Conservation (phyloP, 1,139 yeast genomes). For the Yamadazyma jaroonii region DNA sequence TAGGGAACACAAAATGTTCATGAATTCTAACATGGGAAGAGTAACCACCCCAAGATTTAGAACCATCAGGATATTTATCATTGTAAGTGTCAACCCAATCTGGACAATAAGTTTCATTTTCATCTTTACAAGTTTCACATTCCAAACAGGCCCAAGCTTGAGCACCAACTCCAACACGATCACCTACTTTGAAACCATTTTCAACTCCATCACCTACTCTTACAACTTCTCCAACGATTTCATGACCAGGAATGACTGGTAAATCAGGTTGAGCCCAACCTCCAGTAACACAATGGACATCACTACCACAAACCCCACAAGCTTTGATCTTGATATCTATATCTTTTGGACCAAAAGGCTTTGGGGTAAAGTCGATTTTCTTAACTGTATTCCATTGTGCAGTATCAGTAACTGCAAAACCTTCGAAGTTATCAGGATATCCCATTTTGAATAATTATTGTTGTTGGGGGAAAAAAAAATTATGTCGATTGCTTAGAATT, state of each 20-base stretch:
- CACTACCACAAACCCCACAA: conserved; percentile 44
- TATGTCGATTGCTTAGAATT: too few relatives aligned
- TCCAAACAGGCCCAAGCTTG: conserved; percentile 43
- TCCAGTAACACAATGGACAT: conserved; percentile 39
- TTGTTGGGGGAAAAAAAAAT: conserved; percentile 2
- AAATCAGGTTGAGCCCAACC: conserved; percentile 36
- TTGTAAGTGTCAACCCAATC: conserved; percentile 45
- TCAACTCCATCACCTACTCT: conserved; percentile 38
- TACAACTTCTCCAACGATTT: conserved; percentile 52
- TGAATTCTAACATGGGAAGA: conserved; percentile 54
- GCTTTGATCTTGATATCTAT: conserved; percentile 32
- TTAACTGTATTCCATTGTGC: conserved; percentile 37
- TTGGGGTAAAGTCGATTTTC: conserved; percentile 32
- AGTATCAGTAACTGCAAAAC: conserved; percentile 37
- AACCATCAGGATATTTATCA: conserved; percentile 29
- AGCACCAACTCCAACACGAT: conserved; percentile 64
- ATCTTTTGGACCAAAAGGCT: conserved; percentile 29
- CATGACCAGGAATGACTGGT: conserved; percentile 40
- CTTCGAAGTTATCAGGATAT: conserved; percentile 38
- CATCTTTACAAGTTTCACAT: conserved; percentile 45
- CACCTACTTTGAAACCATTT: conserved; percentile 45
- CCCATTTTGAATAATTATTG: conserved; percentile 2
- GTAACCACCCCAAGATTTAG: conserved; percentile 59
- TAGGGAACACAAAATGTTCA: conserved; percentile 51
- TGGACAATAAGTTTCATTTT: conserved; percentile 51